These are phyloP conservation scores for Nannochloropsis salina DNA, from an alignment of 108 stramenopile genomes.

Conservation along the genomic window DNA sequence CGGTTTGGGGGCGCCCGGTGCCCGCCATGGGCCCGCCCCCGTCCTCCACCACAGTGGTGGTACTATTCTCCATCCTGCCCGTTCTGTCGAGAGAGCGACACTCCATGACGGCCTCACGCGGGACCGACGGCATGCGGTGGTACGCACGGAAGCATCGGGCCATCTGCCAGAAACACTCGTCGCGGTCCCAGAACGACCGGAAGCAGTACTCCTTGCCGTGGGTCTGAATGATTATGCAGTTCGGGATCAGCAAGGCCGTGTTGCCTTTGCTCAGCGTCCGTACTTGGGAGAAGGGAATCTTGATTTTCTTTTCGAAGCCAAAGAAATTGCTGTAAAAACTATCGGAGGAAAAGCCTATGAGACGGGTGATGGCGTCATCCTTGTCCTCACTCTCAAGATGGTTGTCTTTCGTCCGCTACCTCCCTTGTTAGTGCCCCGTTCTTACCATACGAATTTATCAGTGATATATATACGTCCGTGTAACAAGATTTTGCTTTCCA, in stretches of 20 bases:
- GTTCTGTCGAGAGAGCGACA: constrained; percentile 1
- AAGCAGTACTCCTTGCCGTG: constrained; percentile 49
- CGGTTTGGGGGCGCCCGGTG: too few species aligned
- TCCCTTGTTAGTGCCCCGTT: not conserved
- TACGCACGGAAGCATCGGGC: constrained; percentile 24
- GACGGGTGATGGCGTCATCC: not conserved
- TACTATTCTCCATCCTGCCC: not conserved
- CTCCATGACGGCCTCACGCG: constrained; percentile 10
- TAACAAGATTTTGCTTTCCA: constrained; percentile 53
- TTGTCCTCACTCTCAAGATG: not conserved
- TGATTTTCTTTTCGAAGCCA: constrained; percentile 58
- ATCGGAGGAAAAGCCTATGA: constrained; percentile 3
- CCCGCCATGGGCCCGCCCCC: too few species aligned
- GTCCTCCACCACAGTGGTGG: not conserved
- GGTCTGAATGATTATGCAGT: constrained; percentile 54
- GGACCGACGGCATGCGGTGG: constrained; percentile 1
- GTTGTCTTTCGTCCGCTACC: not conserved
- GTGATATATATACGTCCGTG: constrained; percentile 58
- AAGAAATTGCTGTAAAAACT: constrained; percentile 56
- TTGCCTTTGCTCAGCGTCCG: constrained; percentile 49
- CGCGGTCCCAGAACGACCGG: constrained; percentile 51
- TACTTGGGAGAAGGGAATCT: constrained; percentile 56
- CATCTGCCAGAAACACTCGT: constrained; percentile 39
- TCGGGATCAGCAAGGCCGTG: constrained; percentile 57
- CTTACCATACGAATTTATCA: constrained; percentile 32